These are phyloP conservation scores for Chloris gayana DNA, from an alignment of 176 grass and related monocot genomes.

Conservation along the genomic window DNA sequence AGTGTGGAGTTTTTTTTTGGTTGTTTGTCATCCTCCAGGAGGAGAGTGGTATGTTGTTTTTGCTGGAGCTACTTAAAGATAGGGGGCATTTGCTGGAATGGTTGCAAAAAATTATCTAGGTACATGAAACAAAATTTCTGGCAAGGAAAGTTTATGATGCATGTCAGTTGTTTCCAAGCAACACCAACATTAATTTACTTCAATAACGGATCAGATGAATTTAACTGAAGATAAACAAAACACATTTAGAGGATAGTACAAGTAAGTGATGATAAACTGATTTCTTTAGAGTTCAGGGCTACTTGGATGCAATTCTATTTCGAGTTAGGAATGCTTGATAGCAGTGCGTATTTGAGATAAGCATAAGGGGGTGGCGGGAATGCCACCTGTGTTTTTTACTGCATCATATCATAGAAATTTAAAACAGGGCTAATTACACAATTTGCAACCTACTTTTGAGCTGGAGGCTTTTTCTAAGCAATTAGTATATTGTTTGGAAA, in stretches of 20 bases:
- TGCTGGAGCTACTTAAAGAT: background rate
- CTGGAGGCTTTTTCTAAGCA: background rate
- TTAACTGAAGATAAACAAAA: background rate
- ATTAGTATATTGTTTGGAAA: background rate
- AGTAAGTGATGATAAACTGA: background rate
- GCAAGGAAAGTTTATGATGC: background rate
- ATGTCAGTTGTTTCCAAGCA: background rate
- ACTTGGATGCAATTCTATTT: background rate
- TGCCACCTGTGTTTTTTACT: background rate
- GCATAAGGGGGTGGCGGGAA: background rate
- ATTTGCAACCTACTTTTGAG: background rate
- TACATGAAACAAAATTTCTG: background rate
- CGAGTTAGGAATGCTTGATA: background rate
- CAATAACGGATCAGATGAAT: background rate
- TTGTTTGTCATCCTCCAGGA: background rate
- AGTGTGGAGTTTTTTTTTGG: background rate
- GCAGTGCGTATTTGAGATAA: background rate
- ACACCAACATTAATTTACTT: background rate
- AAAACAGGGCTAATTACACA: background rate
- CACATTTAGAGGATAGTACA: background rate
- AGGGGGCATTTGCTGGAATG: background rate
- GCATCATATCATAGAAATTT: conserved; percentile 2
- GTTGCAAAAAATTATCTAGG: background rate
- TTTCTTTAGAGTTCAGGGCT: background rate
- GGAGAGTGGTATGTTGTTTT: background rate